Evolutionary conservation across 352 stramenopile genomes (phyloP).

Genomic region (Pythium sukuiense): DNA sequence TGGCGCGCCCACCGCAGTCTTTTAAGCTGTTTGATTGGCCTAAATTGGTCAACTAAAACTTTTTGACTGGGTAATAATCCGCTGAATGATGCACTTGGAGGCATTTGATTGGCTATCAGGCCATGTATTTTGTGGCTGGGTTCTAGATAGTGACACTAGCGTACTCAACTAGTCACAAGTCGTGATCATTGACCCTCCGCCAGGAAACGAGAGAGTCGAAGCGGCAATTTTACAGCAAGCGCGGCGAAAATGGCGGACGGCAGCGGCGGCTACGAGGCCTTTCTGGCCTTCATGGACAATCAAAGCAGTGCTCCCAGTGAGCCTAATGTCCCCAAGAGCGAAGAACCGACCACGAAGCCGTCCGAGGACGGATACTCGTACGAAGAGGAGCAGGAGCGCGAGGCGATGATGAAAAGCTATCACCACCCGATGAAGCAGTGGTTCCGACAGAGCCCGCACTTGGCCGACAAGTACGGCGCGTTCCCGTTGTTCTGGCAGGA

Average conservation of each 20-base stretch:
- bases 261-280: conserved; percentile 60
- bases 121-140: no score
- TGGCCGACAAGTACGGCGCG: conserved; percentile 80
- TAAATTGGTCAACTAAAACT: background rate
- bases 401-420: conserved; percentile 89
- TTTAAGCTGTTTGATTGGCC: conserved; percentile 12
- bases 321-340: background rate
- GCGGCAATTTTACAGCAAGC: background rate
- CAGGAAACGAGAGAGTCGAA: background rate
- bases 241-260: conserved; percentile 47
- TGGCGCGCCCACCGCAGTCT: conserved; percentile 29
- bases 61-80: background rate
- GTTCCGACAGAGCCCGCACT: conserved; percentile 66
- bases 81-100: background rate
- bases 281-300: conserved; percentile 56
- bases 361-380: conserved; percentile 66
- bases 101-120: conserved; percentile 7
- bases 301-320: background rate
- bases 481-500: conserved; percentile 96
- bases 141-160: background rate
- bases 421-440: conserved; percentile 88
- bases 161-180: background rate
- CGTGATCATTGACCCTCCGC: background rate
- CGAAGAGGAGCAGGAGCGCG: conserved; percentile 84
- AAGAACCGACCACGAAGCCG: conserved; percentile 1